Conservation (phyloP, 139 green algal genomes). For the Asterochloris sp. region DNA sequence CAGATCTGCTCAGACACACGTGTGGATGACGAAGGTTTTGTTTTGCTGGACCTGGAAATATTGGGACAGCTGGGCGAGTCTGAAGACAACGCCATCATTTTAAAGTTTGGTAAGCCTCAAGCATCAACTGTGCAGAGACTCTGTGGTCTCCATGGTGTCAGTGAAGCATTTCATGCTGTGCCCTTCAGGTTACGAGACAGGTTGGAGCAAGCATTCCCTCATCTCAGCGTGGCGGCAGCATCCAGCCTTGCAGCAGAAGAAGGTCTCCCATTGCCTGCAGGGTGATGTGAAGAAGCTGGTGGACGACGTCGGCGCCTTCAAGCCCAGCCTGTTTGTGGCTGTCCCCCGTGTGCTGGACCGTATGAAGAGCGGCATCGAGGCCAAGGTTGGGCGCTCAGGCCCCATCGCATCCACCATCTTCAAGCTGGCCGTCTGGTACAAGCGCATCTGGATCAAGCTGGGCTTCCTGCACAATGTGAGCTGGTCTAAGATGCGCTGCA, state of each 20-base stretch:
- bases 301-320: constrained; percentile 70
- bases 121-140: no score
- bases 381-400: constrained; percentile 29
- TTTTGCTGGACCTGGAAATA: no score
- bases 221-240: no score
- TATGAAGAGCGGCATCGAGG: constrained; percentile 49
- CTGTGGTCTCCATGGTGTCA: no score
- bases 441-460: constrained; percentile 65
- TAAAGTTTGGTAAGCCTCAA: no score
- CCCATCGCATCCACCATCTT: constrained; percentile 62
- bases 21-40: no score
- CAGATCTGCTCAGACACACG: no score
- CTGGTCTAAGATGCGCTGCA: neutral
- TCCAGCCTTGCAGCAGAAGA: neutral
- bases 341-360: constrained; percentile 80
- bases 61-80: no score
- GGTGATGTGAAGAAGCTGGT: constrained; percentile 73
- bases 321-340: constrained; percentile 64
- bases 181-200: no score
- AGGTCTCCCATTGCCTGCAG: constrained; percentile 14
- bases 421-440: constrained; percentile 67
- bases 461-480: constrained; percentile 29
- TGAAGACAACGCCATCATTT: no score
- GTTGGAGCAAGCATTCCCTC: no score
- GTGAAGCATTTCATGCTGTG: no score